A percentile compares a stretch with the other conserved stretches of the same genome.
Conservation (phyloP, 2,329 filamentous ascomycete species). For the Fonsecaea erecta region DNA sequence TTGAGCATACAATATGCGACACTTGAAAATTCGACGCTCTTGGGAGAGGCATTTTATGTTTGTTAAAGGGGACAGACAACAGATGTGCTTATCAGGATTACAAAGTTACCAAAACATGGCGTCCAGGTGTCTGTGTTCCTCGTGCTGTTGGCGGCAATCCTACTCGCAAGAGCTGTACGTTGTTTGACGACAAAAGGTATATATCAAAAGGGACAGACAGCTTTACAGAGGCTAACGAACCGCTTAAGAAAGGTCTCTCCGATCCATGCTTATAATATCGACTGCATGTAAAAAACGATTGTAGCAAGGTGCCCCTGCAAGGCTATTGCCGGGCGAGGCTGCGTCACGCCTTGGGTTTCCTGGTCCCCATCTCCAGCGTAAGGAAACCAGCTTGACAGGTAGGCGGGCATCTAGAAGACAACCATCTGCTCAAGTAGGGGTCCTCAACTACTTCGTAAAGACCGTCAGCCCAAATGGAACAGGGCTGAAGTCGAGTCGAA, state of each 20-base stretch:
- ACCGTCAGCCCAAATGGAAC: background rate
- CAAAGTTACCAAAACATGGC: conserved; percentile 16
- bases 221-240: background rate
- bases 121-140: conserved; percentile 8
- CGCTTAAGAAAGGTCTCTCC: background rate
- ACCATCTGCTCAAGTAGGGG: background rate
- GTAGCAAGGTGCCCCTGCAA: background rate
- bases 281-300: background rate
- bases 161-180: background rate
- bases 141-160: background rate
- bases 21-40: background rate
- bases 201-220: background rate
- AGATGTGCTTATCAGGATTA: conserved; percentile 3
- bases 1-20: conserved; percentile 1
- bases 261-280: background rate
- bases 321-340: background rate
- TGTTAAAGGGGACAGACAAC: background rate
- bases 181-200: background rate
- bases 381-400: background rate
- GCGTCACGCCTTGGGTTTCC: background rate
- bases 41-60: background rate
- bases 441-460: background rate
- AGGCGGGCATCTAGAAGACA: background rate
- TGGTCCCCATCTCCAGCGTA: background rate
- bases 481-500: background rate